Evolutionary conservation across 2,329 filamentous ascomycete species (phyloP).

Genomic region (Fusarium sp.): DNA sequence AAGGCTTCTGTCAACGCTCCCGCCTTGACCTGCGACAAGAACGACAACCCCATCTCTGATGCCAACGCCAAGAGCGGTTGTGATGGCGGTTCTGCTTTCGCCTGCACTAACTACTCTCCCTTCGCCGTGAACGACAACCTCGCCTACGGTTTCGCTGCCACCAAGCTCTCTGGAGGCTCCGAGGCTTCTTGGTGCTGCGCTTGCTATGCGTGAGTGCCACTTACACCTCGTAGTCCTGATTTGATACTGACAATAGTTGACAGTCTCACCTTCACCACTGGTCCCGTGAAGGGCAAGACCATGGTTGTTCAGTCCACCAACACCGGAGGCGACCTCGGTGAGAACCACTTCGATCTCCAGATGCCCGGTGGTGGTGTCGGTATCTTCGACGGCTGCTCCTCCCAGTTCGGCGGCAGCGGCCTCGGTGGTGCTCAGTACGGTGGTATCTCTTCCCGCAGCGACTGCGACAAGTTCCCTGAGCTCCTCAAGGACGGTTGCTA

Average conservation of each 20-base stretch:
- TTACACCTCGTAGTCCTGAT: too few relatives aligned
- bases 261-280: constrained; percentile 62
- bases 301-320: constrained; percentile 75
- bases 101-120: constrained; percentile 72
- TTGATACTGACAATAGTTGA: constrained; percentile 4
- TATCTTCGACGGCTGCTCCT: constrained; percentile 64
- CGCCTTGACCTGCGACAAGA: constrained; percentile 65
- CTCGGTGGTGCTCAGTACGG: constrained; percentile 69
- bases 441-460: constrained; percentile 62
- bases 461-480: constrained; percentile 65
- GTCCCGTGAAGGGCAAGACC: constrained; percentile 67
- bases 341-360: constrained; percentile 70
- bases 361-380: constrained; percentile 68
- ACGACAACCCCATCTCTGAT: constrained; percentile 66
- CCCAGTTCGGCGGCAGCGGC: constrained; percentile 55
- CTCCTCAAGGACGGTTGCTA: constrained; percentile 68
- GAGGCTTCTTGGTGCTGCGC: constrained; percentile 75
- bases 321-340: constrained; percentile 67
- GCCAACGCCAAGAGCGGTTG: constrained; percentile 65
- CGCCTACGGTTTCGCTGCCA: constrained; percentile 75
- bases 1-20: constrained; percentile 66
- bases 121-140: constrained; percentile 70
- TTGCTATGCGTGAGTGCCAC: constrained; percentile 64
- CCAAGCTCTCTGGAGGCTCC: constrained; percentile 64
- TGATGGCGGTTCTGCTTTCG: constrained; percentile 67